Evolutionary conservation across 1,284 basidiomycete species (phyloP).

Genomic region (Sporisorium sorghi): DNA sequence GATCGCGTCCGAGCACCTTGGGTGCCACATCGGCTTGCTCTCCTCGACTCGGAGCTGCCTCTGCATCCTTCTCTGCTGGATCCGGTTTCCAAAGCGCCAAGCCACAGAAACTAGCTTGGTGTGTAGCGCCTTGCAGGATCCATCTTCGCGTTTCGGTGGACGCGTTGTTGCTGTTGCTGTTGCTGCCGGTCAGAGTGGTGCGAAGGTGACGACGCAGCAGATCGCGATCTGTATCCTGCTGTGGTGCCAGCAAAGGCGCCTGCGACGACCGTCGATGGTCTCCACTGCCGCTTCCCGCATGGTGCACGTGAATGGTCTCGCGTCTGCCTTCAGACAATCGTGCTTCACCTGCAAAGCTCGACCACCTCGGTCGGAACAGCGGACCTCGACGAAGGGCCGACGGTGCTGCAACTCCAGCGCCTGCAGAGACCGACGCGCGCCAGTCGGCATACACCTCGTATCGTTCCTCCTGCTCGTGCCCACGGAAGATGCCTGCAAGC

Average conservation of each 20-base stretch:
- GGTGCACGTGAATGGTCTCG: conserved; percentile 7
- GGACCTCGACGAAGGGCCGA: conserved; percentile 4
- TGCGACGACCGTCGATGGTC: conserved; percentile 18
- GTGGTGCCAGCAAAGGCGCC: conserved; percentile 1
- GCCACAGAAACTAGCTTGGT: conserved; percentile 29
- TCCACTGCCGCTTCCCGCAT: neutral
- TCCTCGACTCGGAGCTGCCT: neutral
- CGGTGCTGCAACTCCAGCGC: neutral
- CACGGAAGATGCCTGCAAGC: conserved; percentile 35
- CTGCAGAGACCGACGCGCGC: conserved; percentile 21
- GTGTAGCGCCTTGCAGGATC: conserved; percentile 35
- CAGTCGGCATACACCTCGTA: conserved; percentile 29
- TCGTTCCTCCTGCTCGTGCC: conserved; percentile 11
- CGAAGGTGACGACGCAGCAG: conserved; percentile 19
- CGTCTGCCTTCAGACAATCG: conserved; percentile 14
- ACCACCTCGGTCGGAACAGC: conserved; percentile 22
- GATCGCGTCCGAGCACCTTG: conserved; percentile 5
- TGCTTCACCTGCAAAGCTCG: conserved; percentile 33
- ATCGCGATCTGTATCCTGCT: conserved; percentile 14
- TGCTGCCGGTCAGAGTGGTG: neutral
- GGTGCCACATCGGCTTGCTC: neutral
- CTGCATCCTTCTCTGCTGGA: neutral
- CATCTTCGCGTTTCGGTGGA: conserved; percentile 31
- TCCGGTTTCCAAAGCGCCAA: conserved; percentile 13
- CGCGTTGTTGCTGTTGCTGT: conserved; percentile 2